phyloP scores from a whole-genome alignment of 805 yeast genomes.

The Saturnispora dispora region DNA sequence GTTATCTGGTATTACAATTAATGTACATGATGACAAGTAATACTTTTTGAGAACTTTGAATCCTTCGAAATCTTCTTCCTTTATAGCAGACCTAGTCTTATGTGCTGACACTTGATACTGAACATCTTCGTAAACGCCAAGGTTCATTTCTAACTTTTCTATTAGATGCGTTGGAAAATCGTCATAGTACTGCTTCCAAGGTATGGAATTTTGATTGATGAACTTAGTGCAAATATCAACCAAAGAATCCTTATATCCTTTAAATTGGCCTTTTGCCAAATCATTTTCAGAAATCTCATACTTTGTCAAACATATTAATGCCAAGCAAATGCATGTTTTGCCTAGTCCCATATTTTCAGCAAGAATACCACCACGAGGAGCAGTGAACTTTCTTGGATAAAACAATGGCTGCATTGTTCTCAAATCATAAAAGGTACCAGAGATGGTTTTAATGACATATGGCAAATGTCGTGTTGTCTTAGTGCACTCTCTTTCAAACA shows the following conservation, averaged over 20 bases:
- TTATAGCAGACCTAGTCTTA: conserved; percentile 13
- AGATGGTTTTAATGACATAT: conserved; percentile 9
- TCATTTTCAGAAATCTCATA: conserved; percentile 36
- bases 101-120: conserved; percentile 4
- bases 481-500: conserved; percentile 44
- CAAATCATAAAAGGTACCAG: conserved; percentile 29
- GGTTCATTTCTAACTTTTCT: conserved; percentile 27
- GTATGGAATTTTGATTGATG: conserved; percentile 40
- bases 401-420: conserved; percentile 22
- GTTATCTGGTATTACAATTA: conserved; percentile 59
- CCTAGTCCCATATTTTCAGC: conserved; percentile 68
- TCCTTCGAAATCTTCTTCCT: neutral
- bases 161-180: conserved; percentile 38
- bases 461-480: conserved; percentile 22
- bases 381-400: conserved; percentile 34
- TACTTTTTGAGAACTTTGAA: conserved; percentile 21
- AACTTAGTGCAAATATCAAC: conserved; percentile 34
- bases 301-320: conserved; percentile 47
- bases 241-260: neutral
- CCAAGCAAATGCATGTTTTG: conserved; percentile 51
- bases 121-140: conserved; percentile 36
- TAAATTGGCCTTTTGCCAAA: conserved; percentile 23
- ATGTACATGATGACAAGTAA: conserved; percentile 42
- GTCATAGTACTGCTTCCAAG: conserved; percentile 44
- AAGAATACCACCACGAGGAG: conserved; percentile 53